Base-by-base conservation (phyloP, 129 eudicot species). In the Escallonia rubra region DNA sequence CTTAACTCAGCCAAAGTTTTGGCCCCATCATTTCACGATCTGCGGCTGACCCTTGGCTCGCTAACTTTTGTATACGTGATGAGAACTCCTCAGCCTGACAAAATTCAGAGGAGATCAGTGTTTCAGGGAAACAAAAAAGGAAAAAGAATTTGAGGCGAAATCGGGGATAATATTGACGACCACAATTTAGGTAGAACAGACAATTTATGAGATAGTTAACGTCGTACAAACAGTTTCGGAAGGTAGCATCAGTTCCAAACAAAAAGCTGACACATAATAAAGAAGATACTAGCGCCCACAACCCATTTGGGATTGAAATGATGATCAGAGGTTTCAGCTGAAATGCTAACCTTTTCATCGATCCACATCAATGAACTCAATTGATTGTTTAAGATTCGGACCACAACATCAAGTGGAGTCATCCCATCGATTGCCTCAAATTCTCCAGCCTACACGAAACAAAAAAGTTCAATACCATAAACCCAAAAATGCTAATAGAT, bases 11-110 rank as follows among this genome's bases (percentile, higher is more conserved):
- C 99, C 96, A 89, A 10, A 80, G 80, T 72, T 83, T 93, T 10
- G 87, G 90, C 72, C 79, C 85, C 69, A 61, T 70, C 53, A 75
- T 43, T 44, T 82, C 95, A 10, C 95, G 89, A 65, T 89, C 83
- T 49, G 85, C 99, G 53, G 83, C 83, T 72, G 96, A 82, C 43
- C 99, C 99, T 72, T 89, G 92, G 63, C 71, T 89, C 5, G 95
- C 95, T 43, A 89, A 80, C 65, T 82, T 89, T 75, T 89, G 95
- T 68, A 89, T 89, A 10, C 87, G 91, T 3, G 86, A 80, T 7
- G 99, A 93, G 70, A 93, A 93, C 53, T 93, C 99, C 80, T 86
- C 95, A 13, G 99, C 96, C 96, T 93, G 80, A 57, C 7, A 57
- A 7, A 23, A 23, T 23, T 23, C 34, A 23, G 34, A 23, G 34